Conservation (phyloP, 805 yeast species). For the Teunomyces barrocoloradensis region DNA sequence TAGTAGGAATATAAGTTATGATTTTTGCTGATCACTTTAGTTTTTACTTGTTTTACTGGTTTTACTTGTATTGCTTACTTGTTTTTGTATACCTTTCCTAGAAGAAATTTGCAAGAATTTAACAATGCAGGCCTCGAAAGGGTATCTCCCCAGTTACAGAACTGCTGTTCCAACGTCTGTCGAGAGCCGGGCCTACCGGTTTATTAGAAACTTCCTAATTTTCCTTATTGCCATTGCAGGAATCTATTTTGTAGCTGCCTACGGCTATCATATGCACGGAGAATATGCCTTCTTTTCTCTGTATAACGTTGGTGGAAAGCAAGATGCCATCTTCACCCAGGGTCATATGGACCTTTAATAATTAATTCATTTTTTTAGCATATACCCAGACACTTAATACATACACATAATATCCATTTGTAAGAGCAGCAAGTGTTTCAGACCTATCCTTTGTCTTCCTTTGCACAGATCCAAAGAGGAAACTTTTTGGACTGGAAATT, state of each 20-base stretch:
- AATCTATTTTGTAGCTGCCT: slow-evolving; percentile 12
- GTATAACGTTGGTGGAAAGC: neutral
- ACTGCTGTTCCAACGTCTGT: neutral
- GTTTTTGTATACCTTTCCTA: no score
- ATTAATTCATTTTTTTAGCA: neutral
- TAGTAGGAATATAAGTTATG: neutral
- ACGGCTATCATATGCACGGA: slow-evolving; percentile 11
- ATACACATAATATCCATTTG: neutral
- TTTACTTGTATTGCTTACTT: neutral
- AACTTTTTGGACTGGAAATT: neutral
- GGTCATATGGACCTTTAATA: neutral
- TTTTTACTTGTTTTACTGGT: neutral
- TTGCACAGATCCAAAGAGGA: neutral
- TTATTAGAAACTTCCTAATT: slow-evolving; percentile 9
- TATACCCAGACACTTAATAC: neutral
- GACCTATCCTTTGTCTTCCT: neutral
- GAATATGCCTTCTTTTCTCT: slow-evolving; percentile 2
- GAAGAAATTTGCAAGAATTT: neutral
- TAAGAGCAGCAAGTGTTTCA: neutral
- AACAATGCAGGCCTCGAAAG: neutral
- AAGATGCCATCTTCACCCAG: neutral
- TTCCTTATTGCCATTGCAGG: slow-evolving; percentile 9
- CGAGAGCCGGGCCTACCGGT: slow-evolving; percentile 5
- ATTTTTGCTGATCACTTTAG: neutral
- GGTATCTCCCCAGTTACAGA: slow-evolving; percentile 10